Evolutionary conservation across 148 eudicot genomes (phyloP), one percentile per base, ranked within the genome.

Genomic region (Silene uniflora): DNA sequence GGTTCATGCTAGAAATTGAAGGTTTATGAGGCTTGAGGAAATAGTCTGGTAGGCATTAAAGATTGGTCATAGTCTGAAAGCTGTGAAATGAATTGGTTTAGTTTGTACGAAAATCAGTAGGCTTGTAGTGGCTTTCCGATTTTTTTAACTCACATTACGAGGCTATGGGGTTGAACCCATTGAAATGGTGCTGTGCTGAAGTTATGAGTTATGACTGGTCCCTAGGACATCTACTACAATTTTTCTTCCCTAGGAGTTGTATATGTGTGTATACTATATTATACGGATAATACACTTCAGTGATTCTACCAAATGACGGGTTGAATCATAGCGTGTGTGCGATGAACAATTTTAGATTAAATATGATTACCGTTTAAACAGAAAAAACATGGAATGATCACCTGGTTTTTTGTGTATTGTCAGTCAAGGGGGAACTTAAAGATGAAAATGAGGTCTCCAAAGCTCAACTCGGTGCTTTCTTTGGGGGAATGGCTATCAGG

Each of bases 381-480:
- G 13, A 13, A 32, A 32, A 19, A 29, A 76, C 13, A 35, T 49
- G 55, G 32, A 55, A 52, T 66, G 52, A 29, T 22, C 60, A 6
- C 32, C 74, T 19, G 52, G 32, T 46, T 69, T 80, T 76, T 22
- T 19, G 72, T 83, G 73, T 23, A 69, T 77, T 80, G 78, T 60
- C 88, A 95, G 99, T 86, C 24, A 89, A 86, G 74, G 99, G 99
- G 79, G 96, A 95, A 67, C 93, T 95, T 68, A 87, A 87, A 75
- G 87, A 91, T 74, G 97, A 92, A 73, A 83, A 88, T 44, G 60
- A 63, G 76, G 99, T 92, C 49, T 95, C 99, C 61, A 87, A 84
- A 68, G 91, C 94, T 49, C 99, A 95, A 75, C 97, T 95, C 75
- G 99, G 99, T 60, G 99, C 99, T 14, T 92, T 95, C 81, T 95